These are phyloP conservation scores for Cladosporium phlei DNA, from an alignment of 2,329 filamentous ascomycete genomes.

Conservation along the genomic window DNA sequence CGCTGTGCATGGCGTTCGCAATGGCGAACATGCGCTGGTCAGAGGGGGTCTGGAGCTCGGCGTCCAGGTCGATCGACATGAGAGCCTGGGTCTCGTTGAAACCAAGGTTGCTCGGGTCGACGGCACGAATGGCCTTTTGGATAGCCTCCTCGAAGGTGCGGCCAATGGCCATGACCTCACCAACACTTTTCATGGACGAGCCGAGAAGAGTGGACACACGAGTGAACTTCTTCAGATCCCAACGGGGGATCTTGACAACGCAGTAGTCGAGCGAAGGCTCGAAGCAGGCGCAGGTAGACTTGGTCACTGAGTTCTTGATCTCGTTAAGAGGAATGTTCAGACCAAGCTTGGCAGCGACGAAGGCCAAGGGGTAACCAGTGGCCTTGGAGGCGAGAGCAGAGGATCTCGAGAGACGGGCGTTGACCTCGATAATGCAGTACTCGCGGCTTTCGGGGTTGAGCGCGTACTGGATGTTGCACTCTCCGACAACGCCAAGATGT, in stretches of 20 bases:
- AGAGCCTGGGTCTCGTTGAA: conserved; percentile 86
- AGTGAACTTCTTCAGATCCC: conserved; percentile 99
- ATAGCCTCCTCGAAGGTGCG: conserved; percentile 97
- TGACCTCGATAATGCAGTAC: conserved; percentile 99
- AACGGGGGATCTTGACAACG: conserved; percentile 97
- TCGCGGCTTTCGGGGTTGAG: conserved; percentile 91
- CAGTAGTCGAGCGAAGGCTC: conserved; percentile 97
- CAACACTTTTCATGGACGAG: conserved; percentile 99
- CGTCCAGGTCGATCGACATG: conserved; percentile 94
- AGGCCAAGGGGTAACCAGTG: conserved; percentile 91
- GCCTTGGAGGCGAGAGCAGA: conserved; percentile 95
- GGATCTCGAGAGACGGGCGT: conserved; percentile 89
- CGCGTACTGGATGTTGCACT: conserved; percentile 99
- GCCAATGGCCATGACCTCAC: conserved; percentile 98
- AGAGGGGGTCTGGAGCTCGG: conserved; percentile 93
- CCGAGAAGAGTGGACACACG: conserved; percentile 92
- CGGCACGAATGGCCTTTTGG: conserved; percentile 92
- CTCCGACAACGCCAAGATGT: conserved; percentile 92
- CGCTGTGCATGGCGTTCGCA: conserved; percentile 92
- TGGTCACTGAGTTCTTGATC: conserved; percentile 92
- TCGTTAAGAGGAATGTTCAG: conserved; percentile 92
- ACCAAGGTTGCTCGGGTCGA: conserved; percentile 91
- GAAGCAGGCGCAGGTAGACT: conserved; percentile 94
- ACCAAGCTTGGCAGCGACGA: conserved; percentile 94
- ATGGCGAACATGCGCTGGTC: conserved; percentile 97